Percentiles rank a stretch among this genome's conserved stretches.
Conservation (phyloP, 805 yeast genomes). For the Kazachstania kunashirensis region DNA sequence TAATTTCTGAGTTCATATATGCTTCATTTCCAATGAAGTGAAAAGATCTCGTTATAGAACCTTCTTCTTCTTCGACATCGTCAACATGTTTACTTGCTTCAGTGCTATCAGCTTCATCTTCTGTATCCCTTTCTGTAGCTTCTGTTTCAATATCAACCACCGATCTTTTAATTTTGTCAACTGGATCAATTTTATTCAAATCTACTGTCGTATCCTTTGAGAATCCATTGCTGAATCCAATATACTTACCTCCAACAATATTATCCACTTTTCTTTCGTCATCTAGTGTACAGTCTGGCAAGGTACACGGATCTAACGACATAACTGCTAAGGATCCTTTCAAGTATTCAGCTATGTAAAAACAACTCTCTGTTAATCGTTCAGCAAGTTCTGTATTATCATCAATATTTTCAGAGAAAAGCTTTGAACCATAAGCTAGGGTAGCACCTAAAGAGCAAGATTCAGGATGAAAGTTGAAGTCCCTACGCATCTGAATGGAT, state of each 20-base stretch:
- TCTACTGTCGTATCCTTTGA: background rate
- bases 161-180: background rate
- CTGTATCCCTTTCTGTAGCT: background rate
- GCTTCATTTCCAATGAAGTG: constrained; percentile 5
- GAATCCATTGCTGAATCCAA: constrained; percentile 8
- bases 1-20: constrained; percentile 3
- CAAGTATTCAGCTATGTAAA: constrained; percentile 32
- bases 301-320: constrained; percentile 4
- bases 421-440: constrained; percentile 38
- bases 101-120: background rate
- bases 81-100: background rate
- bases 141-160: background rate
- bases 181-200: background rate
- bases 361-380: constrained; percentile 41
- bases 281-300: constrained; percentile 13
- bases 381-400: constrained; percentile 33
- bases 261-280: constrained; percentile 14
- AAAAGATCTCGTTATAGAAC: constrained; percentile 2
- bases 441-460: constrained; percentile 48
- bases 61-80: constrained; percentile 2
- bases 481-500: constrained; percentile 19
- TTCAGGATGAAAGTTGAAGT: constrained; percentile 34
- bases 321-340: constrained; percentile 18
- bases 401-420: constrained; percentile 20
- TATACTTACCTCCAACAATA: constrained; percentile 15